phyloP scores from a whole-genome alignment of 2,329 filamentous ascomycete species.

The Diaporthe helianthi region DNA sequence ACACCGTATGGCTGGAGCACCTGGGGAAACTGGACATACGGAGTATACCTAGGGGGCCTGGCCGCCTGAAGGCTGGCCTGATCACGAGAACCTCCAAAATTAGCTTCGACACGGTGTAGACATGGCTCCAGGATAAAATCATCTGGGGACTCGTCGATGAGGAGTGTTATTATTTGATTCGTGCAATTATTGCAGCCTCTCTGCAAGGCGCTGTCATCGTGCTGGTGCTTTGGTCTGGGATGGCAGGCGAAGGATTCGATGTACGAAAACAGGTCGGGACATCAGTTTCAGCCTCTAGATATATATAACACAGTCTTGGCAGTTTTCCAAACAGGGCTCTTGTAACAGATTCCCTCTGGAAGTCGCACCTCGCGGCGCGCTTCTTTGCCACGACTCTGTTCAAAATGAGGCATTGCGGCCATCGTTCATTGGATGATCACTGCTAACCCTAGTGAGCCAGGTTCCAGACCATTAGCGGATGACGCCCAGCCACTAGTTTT shows the following conservation, averaged over 20 bases:
- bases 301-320: no score
- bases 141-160: slow-evolving; percentile 39
- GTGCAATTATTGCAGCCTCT: no score
- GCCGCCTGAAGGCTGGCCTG: no score
- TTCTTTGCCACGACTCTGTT: not conserved
- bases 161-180: not conserved
- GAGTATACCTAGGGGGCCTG: no score
- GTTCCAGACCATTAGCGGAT: not conserved
- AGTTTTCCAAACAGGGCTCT: not conserved
- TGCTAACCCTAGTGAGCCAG: no score
- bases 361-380: not conserved
- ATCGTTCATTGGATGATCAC: not conserved
- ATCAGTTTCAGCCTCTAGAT: not conserved
- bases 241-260: not conserved
- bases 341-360: not conserved
- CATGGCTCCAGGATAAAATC: slow-evolving; percentile 38
- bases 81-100: slow-evolving; percentile 40
- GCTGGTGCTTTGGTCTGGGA: not conserved
- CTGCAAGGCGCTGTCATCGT: not conserved
- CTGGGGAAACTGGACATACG: slow-evolving; percentile 54
- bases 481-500: not conserved
- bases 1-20: slow-evolving; percentile 53
- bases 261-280: not conserved
- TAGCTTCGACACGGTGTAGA: slow-evolving; percentile 41
- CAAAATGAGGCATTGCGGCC: not conserved